Evolutionary conservation across 2,329 filamentous ascomycete species (phyloP), one percentile per base, ranked within the genome.

Genomic region (Geosmithia morbida): DNA sequence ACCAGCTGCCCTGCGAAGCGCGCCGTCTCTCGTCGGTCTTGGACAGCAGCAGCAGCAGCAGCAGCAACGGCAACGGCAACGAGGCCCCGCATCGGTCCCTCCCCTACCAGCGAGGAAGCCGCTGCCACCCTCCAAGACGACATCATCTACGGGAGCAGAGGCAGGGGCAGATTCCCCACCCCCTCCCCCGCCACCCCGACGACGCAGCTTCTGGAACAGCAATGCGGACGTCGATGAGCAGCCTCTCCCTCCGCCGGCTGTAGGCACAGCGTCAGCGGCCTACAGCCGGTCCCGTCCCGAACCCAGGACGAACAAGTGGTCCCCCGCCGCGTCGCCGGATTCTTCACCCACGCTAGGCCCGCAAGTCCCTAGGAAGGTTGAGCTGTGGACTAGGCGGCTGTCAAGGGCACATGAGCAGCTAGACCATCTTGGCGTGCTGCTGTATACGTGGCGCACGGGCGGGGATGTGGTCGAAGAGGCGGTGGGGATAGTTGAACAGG

Each of bases 371-470:
- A 87, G 83, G 65, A 83, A 85, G 53, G 68, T 87, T 48, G 81
- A 83, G 50, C 57, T 87, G 44, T 92, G 85, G 86, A 70, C 72
- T 51, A 73, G 80, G 48, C 67, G 86, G 41, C 76, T 85, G 66
- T 73, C 72, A 41, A 67, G 76, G 43, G 85, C 85, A 3, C 78
- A 83, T 52, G 66, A 78, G 29, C 62, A 67, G 40, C 68, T 90
- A 10, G 75, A 77, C n/a, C 66, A 69, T 5, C 67, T 79, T 40
- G 82, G 82, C 3, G 82, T 92, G 1, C 66, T 73, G 52, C 59
- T 92, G 37, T 77, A 84, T 52, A 86, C 75, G 18, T 92, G 86
- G 86, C 71, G 83, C 41, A 74, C 73, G 11, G 86, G 86, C 0
- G 68, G 71, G 26, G 86, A 92, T 65, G 82, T 86, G 7, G 69